Evolutionary conservation across 371 early-diverging fungal species (phyloP).

Genomic region (Mortierella sp.): DNA sequence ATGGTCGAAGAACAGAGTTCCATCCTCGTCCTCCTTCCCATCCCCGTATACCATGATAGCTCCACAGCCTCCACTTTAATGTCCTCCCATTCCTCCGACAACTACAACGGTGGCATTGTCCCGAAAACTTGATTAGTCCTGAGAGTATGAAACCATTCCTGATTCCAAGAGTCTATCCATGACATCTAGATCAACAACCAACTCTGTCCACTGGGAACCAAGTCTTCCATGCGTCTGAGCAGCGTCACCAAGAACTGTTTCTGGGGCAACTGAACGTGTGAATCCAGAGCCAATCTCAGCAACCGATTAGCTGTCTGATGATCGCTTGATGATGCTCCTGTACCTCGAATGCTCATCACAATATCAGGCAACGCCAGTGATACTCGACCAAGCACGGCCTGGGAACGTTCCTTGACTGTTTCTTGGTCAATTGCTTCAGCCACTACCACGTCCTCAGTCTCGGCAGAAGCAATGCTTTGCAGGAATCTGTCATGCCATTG

Average conservation of each 20-base stretch:
- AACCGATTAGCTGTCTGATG: slow-evolving; percentile 31
- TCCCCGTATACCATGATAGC: no score
- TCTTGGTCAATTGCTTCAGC: not conserved
- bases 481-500: slow-evolving; percentile 37
- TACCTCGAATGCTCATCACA: slow-evolving; percentile 21
- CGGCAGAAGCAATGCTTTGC: slow-evolving; percentile 34
- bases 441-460: not conserved
- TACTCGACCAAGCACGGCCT: slow-evolving; percentile 15
- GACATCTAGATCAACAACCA: slow-evolving; percentile 32
- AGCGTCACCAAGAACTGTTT: slow-evolving; percentile 25
- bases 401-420: not conserved
- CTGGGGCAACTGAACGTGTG: slow-evolving; percentile 13
- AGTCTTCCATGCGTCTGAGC: slow-evolving; percentile 36
- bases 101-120: no score
- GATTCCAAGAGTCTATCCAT: no score
- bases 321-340: slow-evolving; percentile 11
- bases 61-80: no score
- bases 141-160: no score
- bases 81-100: no score
- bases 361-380: slow-evolving; percentile 33
- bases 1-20: no score
- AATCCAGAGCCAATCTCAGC: slow-evolving; percentile 28
- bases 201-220: slow-evolving; percentile 30
- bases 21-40: no score
- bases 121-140: no score